A percentile compares a stretch with the other conserved stretches of the same genome.
Conservation (phyloP, 306 rosid species). For the Bauhinia variegata region DNA sequence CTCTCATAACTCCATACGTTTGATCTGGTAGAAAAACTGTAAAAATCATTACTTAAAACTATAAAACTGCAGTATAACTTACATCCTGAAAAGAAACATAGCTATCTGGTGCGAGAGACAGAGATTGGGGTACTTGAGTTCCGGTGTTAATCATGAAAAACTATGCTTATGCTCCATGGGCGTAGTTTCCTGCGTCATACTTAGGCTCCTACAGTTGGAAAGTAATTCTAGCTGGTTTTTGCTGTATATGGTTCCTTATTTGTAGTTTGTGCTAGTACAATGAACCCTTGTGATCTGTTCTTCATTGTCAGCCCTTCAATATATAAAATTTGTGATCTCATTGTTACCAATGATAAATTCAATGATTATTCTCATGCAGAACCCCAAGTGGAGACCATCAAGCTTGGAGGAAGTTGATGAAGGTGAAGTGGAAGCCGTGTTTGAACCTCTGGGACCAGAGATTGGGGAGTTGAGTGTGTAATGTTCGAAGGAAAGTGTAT, state of each 20-base stretch:
- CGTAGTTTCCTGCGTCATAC: background rate
- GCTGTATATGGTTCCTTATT: background rate
- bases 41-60: conserved; percentile 1
- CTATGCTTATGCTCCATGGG: background rate
- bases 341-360: conserved; percentile 6
- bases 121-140: background rate
- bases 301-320: background rate
- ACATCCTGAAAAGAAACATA: conserved; percentile 12
- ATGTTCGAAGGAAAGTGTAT: conserved; percentile 19
- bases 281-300: conserved; percentile 1
- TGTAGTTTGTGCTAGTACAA: background rate
- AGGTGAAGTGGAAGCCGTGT: conserved; percentile 64
- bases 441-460: conserved; percentile 62
- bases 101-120: background rate
- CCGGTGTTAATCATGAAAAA: conserved; percentile 16
- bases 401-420: conserved; percentile 68
- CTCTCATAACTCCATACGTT: conserved; percentile 19
- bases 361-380: conserved; percentile 51
- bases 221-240: conserved; percentile 4
- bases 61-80: conserved; percentile 1
- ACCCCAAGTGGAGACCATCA: conserved; percentile 86
- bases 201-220: background rate
- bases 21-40: conserved; percentile 19
- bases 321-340: conserved; percentile 9
- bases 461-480: conserved; percentile 55